phyloP scores from a whole-genome alignment of 2,329 filamentous ascomycete species.

The Aspergillus persii region DNA sequence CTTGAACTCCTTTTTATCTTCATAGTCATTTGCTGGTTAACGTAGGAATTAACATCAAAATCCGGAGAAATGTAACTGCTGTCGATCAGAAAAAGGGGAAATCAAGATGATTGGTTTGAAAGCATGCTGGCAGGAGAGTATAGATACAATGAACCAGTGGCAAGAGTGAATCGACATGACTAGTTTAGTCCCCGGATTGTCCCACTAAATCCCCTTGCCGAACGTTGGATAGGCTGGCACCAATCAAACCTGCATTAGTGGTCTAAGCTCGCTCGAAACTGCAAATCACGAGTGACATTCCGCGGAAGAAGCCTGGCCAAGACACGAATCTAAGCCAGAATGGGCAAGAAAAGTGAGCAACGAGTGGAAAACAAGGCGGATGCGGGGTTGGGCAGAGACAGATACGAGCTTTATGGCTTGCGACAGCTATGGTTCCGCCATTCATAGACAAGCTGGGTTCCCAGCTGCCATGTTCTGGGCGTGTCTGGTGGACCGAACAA shows the following conservation, averaged over 20 bases:
- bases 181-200: not conserved
- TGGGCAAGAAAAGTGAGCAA: not conserved
- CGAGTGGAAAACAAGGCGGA: not conserved
- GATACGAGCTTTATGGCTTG: not conserved
- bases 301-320: not conserved
- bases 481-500: not conserved
- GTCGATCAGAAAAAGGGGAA: not conserved
- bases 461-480: not conserved
- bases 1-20: too few species aligned
- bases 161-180: not conserved
- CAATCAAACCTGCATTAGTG: not conserved
- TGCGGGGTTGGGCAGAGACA: not conserved
- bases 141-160: not conserved
- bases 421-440: not conserved
- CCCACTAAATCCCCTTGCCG: not conserved
- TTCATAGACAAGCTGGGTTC: not conserved
- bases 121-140: not conserved
- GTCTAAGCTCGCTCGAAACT: not conserved
- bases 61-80: too few species aligned
- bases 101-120: not conserved
- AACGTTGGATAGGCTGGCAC: not conserved
- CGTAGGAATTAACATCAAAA: too few species aligned
- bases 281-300: not conserved
- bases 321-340: not conserved
- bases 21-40: too few species aligned